Conservation (phyloP, 2,329 filamentous ascomycete genomes). For the Penicillium vulpinum region DNA sequence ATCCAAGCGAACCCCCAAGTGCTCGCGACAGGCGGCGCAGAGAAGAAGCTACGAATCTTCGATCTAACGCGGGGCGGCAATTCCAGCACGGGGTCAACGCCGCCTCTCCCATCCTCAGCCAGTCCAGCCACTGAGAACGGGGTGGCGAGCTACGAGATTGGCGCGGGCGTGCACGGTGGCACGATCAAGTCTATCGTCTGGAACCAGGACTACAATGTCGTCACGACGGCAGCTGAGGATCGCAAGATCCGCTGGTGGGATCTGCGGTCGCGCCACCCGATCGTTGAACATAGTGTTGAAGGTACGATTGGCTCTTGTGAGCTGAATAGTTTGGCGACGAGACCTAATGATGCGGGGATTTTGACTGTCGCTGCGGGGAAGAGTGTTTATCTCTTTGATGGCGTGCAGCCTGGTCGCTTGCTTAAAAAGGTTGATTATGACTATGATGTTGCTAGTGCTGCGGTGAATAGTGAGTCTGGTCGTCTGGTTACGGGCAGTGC, state of each 20-base stretch:
- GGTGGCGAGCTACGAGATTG: constrained; percentile 79
- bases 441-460: constrained; percentile 88
- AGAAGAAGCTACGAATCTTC: constrained; percentile 95
- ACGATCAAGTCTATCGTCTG: constrained; percentile 97
- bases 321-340: constrained; percentile 67
- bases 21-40: constrained; percentile 88
- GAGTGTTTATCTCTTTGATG: constrained; percentile 88
- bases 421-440: constrained; percentile 78
- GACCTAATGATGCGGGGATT: constrained; percentile 66
- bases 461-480: constrained; percentile 75
- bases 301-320: constrained; percentile 91
- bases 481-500: constrained; percentile 89
- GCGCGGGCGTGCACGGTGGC: constrained; percentile 75
- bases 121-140: constrained; percentile 38
- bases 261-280: constrained; percentile 70
- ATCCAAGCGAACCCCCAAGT: constrained; percentile 74
- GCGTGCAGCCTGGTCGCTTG: constrained; percentile 63
- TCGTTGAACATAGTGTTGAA: constrained; percentile 76
- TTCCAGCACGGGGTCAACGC: constrained; percentile 40
- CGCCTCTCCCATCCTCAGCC: constrained; percentile 37
- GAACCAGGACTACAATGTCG: constrained; percentile 81
- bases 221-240: constrained; percentile 88
- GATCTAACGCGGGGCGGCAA: constrained; percentile 64
- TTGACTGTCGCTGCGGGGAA: constrained; percentile 93
- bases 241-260: constrained; percentile 96